Percentiles rank a stretch among this genome's conserved stretches.
Conservation (phyloP, 1,284 basidiomycete genomes). For the Leccinum ambiguum region DNA sequence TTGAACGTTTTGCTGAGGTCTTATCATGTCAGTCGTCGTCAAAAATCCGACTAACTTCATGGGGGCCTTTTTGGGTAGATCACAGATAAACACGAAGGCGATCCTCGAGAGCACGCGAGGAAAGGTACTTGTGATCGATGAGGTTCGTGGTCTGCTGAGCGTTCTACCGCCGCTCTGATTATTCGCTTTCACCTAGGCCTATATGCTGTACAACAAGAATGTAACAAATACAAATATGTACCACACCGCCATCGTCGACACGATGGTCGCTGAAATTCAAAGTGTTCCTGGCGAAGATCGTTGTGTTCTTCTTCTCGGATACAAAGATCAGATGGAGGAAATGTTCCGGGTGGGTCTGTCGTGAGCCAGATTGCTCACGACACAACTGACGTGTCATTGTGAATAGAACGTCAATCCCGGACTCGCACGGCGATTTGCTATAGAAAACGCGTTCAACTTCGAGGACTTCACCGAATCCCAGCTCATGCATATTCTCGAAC, state of each 20-base stretch:
- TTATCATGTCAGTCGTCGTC: too few species aligned
- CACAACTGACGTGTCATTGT: neutral
- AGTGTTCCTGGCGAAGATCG: too few species aligned
- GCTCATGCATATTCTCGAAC: neutral
- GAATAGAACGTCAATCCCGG: slow-evolving; percentile 1
- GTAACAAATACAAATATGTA: neutral
- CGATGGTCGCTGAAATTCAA: neutral
- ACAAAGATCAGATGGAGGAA: neutral
- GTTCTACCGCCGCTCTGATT: too few species aligned
- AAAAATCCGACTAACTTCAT: too few species aligned
- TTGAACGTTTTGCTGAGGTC: too few species aligned
- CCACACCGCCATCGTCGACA: neutral
- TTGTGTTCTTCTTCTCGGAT: too few species aligned
- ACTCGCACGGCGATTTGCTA: neutral
- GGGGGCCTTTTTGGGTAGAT: too few species aligned
- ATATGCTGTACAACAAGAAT: neutral
- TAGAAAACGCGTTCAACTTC: slow-evolving; percentile 3
- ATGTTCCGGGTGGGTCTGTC: neutral
- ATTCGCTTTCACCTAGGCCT: neutral
- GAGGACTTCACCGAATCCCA: neutral
- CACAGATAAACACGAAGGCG: too few species aligned
- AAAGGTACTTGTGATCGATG: too few species aligned
- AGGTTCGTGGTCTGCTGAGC: too few species aligned
- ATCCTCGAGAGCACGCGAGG: too few species aligned
- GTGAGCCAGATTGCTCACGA: neutral